These are phyloP conservation scores for Pinus tabuliformis DNA, from an alignment of 75 land plant genomes.

Conservation along the genomic window DNA sequence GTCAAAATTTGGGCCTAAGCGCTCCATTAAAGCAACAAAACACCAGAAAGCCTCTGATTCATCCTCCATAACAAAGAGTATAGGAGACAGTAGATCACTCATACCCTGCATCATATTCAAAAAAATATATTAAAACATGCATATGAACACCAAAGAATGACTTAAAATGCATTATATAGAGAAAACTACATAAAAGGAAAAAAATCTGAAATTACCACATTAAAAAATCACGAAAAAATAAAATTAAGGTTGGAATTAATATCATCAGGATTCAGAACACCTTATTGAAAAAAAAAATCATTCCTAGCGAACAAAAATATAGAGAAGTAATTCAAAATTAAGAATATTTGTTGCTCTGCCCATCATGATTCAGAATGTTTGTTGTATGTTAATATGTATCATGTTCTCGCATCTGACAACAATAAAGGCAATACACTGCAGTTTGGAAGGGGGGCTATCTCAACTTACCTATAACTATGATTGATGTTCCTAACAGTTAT, in stretches of 20 bases:
- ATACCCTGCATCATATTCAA: conserved; percentile 60
- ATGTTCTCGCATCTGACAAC: background rate
- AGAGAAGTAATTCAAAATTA: no score
- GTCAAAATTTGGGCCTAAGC: conserved; percentile 93
- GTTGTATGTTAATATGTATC: background rate
- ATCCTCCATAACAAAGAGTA: conserved; percentile 83
- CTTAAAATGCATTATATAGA: no score
- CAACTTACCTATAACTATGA: background rate
- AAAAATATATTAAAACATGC: no score
- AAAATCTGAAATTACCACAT: no score
- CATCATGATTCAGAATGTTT: background rate
- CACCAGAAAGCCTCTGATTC: conserved; percentile 97
- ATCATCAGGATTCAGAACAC: background rate
- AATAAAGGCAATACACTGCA: background rate
- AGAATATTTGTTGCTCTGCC: no score
- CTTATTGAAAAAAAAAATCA: background rate
- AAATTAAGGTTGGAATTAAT: background rate
- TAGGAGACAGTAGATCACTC: conserved; percentile 96
- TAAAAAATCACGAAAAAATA: background rate
- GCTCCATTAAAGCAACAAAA: conserved; percentile 94
- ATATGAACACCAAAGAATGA: no score
- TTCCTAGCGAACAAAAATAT: background rate
- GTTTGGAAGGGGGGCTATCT: background rate
- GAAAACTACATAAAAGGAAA: no score
- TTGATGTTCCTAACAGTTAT: background rate